phyloP scores from a whole-genome alignment of 106 monocot species.

The Cymbidium sinense region DNA sequence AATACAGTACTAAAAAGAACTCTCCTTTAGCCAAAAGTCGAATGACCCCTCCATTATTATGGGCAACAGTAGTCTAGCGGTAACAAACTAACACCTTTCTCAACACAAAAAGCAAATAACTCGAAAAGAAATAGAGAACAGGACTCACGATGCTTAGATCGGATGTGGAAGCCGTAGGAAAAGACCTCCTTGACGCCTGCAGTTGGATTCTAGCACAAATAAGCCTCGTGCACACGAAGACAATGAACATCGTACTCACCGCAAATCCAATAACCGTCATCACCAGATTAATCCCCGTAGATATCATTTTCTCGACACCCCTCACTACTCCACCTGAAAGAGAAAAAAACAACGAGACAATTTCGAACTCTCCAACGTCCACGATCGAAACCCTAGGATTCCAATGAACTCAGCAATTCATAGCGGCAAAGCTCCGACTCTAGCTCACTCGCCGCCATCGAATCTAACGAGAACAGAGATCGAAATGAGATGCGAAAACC shows the following conservation, averaged over 20 bases:
- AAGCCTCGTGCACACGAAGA: slow-evolving; percentile 70
- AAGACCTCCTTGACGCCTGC: slow-evolving; percentile 30
- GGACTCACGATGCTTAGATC: slow-evolving; percentile 44
- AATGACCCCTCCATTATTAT: not conserved
- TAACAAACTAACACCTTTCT: not conserved
- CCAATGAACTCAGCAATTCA: not conserved
- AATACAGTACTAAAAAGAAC: not conserved
- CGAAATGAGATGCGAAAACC: not conserved
- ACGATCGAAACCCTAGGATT: not conserved
- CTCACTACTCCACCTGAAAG: not conserved
- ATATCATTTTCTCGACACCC: slow-evolving; percentile 19
- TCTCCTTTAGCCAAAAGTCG: not conserved
- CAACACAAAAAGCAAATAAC: not conserved
- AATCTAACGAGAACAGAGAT: not conserved
- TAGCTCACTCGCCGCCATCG: slow-evolving; percentile 2
- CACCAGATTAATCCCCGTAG: slow-evolving; percentile 51
- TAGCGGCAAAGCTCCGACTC: not conserved
- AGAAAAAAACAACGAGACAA: not conserved
- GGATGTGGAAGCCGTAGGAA: slow-evolving; percentile 39
- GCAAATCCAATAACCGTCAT: slow-evolving; percentile 74
- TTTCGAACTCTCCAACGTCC: not conserved
- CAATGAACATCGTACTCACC: slow-evolving; percentile 72
- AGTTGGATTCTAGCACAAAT: slow-evolving; percentile 65
- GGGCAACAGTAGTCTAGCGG: not conserved
- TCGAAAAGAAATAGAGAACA: not conserved